Evolutionary conservation across 164 flowering plant genomes (phyloP), one percentile per base, ranked within the genome.

Genomic region (Houttuynia cordata): DNA sequence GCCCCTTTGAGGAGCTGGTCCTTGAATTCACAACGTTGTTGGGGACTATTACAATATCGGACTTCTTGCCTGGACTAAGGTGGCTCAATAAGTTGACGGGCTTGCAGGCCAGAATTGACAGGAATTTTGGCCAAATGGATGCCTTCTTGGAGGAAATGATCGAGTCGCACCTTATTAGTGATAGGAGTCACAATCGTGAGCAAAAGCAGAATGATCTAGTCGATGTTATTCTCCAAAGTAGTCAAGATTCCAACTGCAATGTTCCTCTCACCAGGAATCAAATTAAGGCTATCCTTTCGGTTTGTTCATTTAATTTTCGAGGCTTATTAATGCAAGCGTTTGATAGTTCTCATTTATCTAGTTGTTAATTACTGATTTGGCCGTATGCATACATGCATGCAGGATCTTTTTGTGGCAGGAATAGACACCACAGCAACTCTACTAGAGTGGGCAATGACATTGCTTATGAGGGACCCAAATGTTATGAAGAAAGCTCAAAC

Each of bases 381-480:
- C 13, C 10, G 22, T 7, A 17, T n/a, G n/a, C n/a, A n/a, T n/a
- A n/a, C 6, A 6, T 30, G 37, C 2, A 30, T 30, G 37, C 24
- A 62, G 64, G 57, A 62, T 50, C 39, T 62, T 56, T 62, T 62
- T 20, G 20, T 52, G 7, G 57, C 30, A 3, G 64, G 57, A 15
- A 62, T 57, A 2, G 50, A 62, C 12, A 62, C 64, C 50, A 34
- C 64, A 21, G 20, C 64, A 13, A 15, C 57, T 12, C 17, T 34
- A 12, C 8, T 62, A 7, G 64, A 52, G 19, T 62, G 64, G 64
- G 39, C 57, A 9, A 62, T 62, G 51, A 21, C 64, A 53, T 57
- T 52, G 50, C 50, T 62, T 3, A 7, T 53, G 24, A 52, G 34
- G 21, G 7, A 52, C 18, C 64, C 64, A 4, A 22, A 15, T 3